Evolutionary conservation across 2,329 filamentous ascomycete genomes (phyloP).

Genomic region (Lecanosticta acicola): DNA sequence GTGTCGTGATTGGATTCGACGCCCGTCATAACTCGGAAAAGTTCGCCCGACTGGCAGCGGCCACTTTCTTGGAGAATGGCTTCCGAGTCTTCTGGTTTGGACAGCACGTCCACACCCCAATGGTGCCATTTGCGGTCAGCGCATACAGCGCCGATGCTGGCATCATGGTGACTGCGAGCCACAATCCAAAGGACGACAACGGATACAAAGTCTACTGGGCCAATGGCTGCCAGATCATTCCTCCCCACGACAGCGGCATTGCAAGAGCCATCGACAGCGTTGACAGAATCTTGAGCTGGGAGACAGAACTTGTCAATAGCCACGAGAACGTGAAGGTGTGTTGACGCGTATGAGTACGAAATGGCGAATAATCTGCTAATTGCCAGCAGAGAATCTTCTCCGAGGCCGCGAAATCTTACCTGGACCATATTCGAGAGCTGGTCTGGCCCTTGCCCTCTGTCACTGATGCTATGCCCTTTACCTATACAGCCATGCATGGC

Average conservation of each 20-base stretch:
- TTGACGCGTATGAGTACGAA: neutral
- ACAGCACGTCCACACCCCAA: conserved; percentile 53
- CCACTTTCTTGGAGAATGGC: conserved; percentile 53
- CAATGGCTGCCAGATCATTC: conserved; percentile 61
- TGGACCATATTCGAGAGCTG: conserved; percentile 30
- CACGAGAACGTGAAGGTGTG: conserved; percentile 31
- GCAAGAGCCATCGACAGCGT: conserved; percentile 52
- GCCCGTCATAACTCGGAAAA: conserved; percentile 57
- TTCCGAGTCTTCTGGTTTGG: conserved; percentile 57
- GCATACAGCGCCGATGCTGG: conserved; percentile 52
- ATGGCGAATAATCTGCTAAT: neutral
- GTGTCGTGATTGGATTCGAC: conserved; percentile 58
- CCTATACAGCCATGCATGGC: conserved; percentile 55
- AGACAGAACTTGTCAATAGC: conserved; percentile 39
- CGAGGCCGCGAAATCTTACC: conserved; percentile 41
- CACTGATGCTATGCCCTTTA: conserved; percentile 35
- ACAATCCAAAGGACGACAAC: conserved; percentile 60
- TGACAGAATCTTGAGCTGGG: conserved; percentile 48
- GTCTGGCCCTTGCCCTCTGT: conserved; percentile 22
- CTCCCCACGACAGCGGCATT: conserved; percentile 56
- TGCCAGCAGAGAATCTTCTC: conserved; percentile 36
- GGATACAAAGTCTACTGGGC: conserved; percentile 64
- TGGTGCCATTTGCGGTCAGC: conserved; percentile 57
- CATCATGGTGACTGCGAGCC: conserved; percentile 62
- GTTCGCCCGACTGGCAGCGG: conserved; percentile 56